These are phyloP conservation scores for Leptosphaerulina australis DNA, from an alignment of 2,329 filamentous ascomycete species.

Conservation along the genomic window DNA sequence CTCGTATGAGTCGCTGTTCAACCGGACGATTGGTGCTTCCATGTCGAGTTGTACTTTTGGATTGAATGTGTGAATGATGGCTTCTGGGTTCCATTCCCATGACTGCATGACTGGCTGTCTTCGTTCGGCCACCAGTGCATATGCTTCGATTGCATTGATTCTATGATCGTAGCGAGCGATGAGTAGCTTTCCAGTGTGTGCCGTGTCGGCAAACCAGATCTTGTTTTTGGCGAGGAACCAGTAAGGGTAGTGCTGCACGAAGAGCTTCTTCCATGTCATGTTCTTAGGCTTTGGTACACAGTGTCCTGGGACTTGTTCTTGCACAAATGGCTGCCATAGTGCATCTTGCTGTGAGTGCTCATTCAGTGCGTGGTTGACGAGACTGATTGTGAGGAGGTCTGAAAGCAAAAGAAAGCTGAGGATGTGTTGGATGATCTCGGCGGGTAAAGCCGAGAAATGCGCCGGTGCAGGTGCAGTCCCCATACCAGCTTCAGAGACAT, in stretches of 20 bases:
- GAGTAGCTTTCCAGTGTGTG: constrained; percentile 75
- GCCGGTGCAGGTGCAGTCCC: constrained; percentile 16
- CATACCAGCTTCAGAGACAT: constrained; percentile 18
- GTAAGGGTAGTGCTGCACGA: constrained; percentile 73
- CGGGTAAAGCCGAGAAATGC: constrained; percentile 65
- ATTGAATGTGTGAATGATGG: constrained; percentile 74
- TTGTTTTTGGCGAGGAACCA: constrained; percentile 85
- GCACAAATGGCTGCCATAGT: constrained; percentile 74
- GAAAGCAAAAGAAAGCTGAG: constrained; percentile 67
- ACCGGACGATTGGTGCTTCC: constrained; percentile 68
- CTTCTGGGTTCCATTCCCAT: constrained; percentile 69
- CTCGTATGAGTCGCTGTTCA: constrained; percentile 44
- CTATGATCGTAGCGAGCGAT: constrained; percentile 76
- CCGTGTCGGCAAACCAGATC: constrained; percentile 82
- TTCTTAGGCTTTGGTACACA: constrained; percentile 56
- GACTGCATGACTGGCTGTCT: constrained; percentile 60
- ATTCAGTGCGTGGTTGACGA: constrained; percentile 66
- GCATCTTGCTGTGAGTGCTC: constrained; percentile 67
- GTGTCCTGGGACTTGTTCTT: constrained; percentile 65
- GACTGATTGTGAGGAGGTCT: constrained; percentile 66
- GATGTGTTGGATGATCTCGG: constrained; percentile 77
- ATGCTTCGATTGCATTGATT: constrained; percentile 78
- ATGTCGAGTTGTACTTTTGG: constrained; percentile 74
- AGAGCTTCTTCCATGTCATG: constrained; percentile 73
- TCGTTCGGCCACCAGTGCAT: constrained; percentile 72